phyloP scores from a whole-genome alignment of 257 asterid species.

The Solanum tarijense region DNA sequence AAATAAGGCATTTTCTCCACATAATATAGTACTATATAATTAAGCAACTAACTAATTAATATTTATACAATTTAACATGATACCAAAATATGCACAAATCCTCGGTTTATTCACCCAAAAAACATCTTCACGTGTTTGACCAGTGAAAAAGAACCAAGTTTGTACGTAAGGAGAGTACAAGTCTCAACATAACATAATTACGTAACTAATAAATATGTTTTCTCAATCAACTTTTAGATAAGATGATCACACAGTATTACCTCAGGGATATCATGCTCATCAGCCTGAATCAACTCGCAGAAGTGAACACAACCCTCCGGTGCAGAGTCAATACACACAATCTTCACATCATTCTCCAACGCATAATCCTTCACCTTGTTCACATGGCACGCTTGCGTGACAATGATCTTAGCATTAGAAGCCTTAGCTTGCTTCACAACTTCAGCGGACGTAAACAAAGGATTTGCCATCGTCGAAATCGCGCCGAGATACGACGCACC shows the following conservation, averaged over 20 bases:
- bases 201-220: background rate
- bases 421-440: conserved; percentile 65
- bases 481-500: conserved; percentile 84
- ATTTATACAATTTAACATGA: background rate
- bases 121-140: background rate
- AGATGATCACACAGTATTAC: background rate
- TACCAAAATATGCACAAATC: background rate
- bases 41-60: background rate
- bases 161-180: background rate
- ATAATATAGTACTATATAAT: background rate
- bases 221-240: background rate
- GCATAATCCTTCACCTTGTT: conserved; percentile 47
- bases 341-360: conserved; percentile 21
- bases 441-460: conserved; percentile 57
- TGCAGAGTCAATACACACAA: conserved; percentile 36
- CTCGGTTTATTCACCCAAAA: too few species aligned
- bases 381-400: conserved; percentile 47
- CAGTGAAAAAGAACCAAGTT: background rate
- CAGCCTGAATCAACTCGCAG: conserved; percentile 34
- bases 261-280: conserved; percentile 40
- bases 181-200: background rate
- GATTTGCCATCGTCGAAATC: conserved; percentile 75
- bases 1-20: background rate
- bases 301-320: conserved; percentile 42
- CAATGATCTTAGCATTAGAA: conserved; percentile 45